These are phyloP conservation scores for Solanum chacoense DNA, from an alignment of 305 asterid genomes.

Conservation along the genomic window DNA sequence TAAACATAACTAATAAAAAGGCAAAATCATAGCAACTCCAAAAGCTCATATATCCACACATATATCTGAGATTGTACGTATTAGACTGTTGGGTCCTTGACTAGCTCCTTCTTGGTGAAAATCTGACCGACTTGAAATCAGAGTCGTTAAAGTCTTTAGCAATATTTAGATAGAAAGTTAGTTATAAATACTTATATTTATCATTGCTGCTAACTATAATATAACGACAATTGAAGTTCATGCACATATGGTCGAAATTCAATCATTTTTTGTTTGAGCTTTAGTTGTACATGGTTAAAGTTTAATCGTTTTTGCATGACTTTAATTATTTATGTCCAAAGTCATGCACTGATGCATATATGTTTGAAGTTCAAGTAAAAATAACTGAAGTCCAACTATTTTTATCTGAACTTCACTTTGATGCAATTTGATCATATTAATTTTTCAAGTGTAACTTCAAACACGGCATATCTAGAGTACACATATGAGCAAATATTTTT, in stretches of 20 bases:
- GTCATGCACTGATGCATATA: neutral
- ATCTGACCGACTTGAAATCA: neutral
- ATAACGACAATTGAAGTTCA: neutral
- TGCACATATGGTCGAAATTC: neutral
- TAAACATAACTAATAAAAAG: neutral
- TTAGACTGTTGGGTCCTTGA: neutral
- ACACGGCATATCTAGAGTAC: rapidly evolving
- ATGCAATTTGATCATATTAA: neutral
- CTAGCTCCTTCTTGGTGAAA: neutral
- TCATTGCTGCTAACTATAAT: neutral
- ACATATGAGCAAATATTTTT: neutral
- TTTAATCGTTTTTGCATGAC: neutral
- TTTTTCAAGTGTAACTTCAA: neutral
- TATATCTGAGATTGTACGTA: neutral
- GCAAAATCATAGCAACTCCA: neutral
- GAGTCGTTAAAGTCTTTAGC: neutral
- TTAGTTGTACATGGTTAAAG: neutral
- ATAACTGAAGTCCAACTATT: neutral
- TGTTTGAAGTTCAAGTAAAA: neutral
- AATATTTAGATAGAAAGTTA: neutral
- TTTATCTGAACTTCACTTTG: neutral
- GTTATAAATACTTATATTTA: neutral
- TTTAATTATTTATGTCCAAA: neutral
- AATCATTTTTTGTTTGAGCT: neutral
- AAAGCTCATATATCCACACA: neutral